Evolutionary conservation across 2,329 filamentous ascomycete genomes (phyloP), one percentile per base, ranked within the genome.

Genomic region (Dactylella cylindrospora): DNA sequence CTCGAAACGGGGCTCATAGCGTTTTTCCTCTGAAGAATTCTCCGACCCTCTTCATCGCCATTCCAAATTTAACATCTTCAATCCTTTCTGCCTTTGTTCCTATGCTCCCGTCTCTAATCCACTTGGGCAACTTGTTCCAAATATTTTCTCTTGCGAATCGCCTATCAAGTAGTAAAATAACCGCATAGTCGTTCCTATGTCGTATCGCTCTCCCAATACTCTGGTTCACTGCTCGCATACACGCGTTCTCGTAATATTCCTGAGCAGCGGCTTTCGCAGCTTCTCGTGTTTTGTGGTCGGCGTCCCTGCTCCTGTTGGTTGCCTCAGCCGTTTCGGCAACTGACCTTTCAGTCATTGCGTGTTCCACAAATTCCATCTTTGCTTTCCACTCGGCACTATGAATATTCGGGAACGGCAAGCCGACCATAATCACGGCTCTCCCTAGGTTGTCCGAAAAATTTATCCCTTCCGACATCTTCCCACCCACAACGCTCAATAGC

Each of bases 171-270:
- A 98, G 79, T 53, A 96, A 74, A 65, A 98, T 96, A 12, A 86
- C 84, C 3, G 93, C 93, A 73, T 95, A 97, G 73, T 98, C 93
- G 19, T 81, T 82, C 51, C 80, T 80, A 71, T 98, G 93, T 39
- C 93, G 79, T 68, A 98, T 96, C 1, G 90, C 93, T 57, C 93
- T 79, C 0, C 93, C 93, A 67, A 98, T 90, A 70, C 88, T 93
- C 76, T 98, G 93, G 72, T 98, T 98, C 3, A 98, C 93, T 3
- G 90, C 89, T 31, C 93, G 80, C 90, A 98, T 96, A 72, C 90
- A 96, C 0, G 88, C 83, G 71, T 97, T 51, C 72, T 74, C 31
- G 69, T 72, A 22, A 71, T 71, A 61, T 66, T 70, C 36, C 65
- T 70, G 52, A 9, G 67, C 65, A 20, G 67, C 75, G 13, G 70